Evolutionary conservation across 1,139 yeast species (phyloP).

Genomic region (Citeromyces siamensis): DNA sequence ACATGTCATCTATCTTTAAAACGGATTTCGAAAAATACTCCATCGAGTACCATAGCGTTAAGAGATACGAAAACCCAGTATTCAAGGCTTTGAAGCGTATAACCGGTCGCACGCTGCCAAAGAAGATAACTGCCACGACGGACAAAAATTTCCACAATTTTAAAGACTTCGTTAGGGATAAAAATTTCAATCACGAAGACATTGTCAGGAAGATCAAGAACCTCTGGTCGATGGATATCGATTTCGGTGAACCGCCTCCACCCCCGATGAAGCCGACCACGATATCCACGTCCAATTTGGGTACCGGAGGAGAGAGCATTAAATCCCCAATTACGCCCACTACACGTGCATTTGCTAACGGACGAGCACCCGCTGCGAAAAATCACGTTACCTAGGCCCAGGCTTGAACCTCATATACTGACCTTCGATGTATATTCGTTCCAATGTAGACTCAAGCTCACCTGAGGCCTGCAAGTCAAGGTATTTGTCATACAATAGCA

Average conservation of each 20-base stretch:
- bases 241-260: neutral
- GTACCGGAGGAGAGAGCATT: neutral
- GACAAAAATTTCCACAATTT: neutral
- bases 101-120: conserved; percentile 15
- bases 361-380: conserved; percentile 1
- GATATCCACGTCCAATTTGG: neutral
- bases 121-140: neutral
- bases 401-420: conserved; percentile 36
- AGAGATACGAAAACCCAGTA: conserved; percentile 60
- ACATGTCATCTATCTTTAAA: conserved; percentile 35
- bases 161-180: neutral
- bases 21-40: conserved; percentile 69
- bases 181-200: conserved; percentile 2
- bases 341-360: neutral
- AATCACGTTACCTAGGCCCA: neutral
- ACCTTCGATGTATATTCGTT: conserved; percentile 70
- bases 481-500: conserved; percentile 64
- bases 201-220: neutral
- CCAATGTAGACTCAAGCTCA: conserved; percentile 46
- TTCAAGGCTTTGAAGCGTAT: conserved; percentile 44
- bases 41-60: conserved; percentile 57
- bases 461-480: conserved; percentile 46
- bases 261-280: neutral
- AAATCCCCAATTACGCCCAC: conserved; percentile 1
- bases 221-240: neutral